Evolutionary conservation across 2,329 filamentous ascomycete species (phyloP).

Genomic region (Trichophyton verrucosum): DNA sequence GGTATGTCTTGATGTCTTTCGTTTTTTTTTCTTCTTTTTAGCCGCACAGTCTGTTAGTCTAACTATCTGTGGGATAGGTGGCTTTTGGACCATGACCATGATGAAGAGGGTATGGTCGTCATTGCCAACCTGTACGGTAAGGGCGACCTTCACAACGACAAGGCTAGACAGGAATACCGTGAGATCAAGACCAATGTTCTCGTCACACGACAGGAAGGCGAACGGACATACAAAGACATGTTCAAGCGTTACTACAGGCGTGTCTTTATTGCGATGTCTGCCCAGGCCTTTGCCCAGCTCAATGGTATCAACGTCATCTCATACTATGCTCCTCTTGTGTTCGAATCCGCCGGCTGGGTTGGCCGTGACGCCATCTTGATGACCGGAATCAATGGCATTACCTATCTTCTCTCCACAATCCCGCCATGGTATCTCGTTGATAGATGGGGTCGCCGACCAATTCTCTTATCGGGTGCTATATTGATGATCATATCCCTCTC

Average conservation of each 20-base stretch:
- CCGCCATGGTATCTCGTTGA: slow-evolving; percentile 97
- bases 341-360: slow-evolving; percentile 91
- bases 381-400: slow-evolving; percentile 91
- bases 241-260: slow-evolving; percentile 83
- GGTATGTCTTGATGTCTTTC: slow-evolving; percentile 40
- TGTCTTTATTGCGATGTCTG: slow-evolving; percentile 97
- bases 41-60: slow-evolving; percentile 12
- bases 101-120: slow-evolving; percentile 95
- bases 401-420: slow-evolving; percentile 82
- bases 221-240: slow-evolving; percentile 85
- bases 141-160: slow-evolving; percentile 85
- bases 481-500: slow-evolving; percentile 83
- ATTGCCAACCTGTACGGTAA: slow-evolving; percentile 95
- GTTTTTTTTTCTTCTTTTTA: background rate
- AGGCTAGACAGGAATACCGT: slow-evolving; percentile 88
- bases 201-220: slow-evolving; percentile 84
- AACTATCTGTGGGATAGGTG: slow-evolving; percentile 47
- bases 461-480: slow-evolving; percentile 77
- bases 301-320: slow-evolving; percentile 99
- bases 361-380: slow-evolving; percentile 86
- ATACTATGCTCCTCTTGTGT: slow-evolving; percentile 93
- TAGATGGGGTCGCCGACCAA: slow-evolving; percentile 75
- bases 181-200: slow-evolving; percentile 99
- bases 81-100: slow-evolving; percentile 93
- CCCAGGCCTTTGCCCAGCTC: slow-evolving; percentile 85